A percentile compares a stretch with the other conserved stretches of the same genome.
Conservation (phyloP, 2,329 filamentous ascomycete genomes). For the Tolypocladium amazonense region DNA sequence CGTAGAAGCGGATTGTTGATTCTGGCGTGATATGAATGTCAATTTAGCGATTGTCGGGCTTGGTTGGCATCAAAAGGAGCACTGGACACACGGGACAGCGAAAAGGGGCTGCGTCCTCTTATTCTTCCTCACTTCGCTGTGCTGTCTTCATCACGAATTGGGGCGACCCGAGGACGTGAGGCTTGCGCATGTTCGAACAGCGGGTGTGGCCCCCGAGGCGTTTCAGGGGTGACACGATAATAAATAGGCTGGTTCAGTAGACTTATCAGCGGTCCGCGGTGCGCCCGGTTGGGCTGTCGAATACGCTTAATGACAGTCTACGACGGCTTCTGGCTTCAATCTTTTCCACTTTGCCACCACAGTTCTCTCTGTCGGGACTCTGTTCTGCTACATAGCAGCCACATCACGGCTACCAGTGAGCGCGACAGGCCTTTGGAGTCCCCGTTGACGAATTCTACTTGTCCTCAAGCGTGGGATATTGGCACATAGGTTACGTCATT, state of each 20-base stretch:
- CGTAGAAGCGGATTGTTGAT: conserved; percentile 3
- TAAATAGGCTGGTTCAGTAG: not conserved
- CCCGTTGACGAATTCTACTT: not conserved
- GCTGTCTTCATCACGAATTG: not conserved
- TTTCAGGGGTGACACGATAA: not conserved
- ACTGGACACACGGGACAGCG: not conserved
- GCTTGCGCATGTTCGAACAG: not conserved
- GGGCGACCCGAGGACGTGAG: not conserved
- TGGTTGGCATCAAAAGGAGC: not conserved
- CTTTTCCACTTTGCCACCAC: no score
- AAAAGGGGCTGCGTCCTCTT: not conserved
- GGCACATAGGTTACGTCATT: not conserved
- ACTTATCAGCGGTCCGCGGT: not conserved
- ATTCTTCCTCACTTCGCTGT: not conserved
- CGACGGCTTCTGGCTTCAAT: not conserved
- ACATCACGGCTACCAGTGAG: not conserved
- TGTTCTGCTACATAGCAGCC: not conserved
- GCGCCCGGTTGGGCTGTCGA: no score
- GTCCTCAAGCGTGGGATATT: not conserved
- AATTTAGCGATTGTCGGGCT: not conserved
- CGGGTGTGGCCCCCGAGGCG: not conserved
- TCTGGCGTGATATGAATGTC: not conserved
- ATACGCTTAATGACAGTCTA: not conserved
- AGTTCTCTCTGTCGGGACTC: not conserved
- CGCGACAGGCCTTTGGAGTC: not conserved